Percentiles rank a stretch among this genome's conserved stretches.
Conservation (phyloP, 805 yeast species). For the Wickerhamomyces alni region DNA sequence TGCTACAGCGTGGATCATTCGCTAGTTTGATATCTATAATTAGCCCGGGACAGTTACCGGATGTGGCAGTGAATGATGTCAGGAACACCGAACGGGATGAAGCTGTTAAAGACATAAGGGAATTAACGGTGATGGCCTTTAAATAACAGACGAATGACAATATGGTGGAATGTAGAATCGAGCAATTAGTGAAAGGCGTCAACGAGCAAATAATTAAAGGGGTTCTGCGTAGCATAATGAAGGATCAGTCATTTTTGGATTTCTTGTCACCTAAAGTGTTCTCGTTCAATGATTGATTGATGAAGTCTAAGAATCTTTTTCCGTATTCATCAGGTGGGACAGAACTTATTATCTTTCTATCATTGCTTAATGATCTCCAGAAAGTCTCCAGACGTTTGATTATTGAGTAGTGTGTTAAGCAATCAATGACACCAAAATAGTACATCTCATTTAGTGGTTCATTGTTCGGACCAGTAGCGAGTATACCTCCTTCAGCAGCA, state of each 20-base stretch:
- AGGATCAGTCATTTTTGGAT: not conserved
- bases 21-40: no score
- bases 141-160: no score
- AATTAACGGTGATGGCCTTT: no score
- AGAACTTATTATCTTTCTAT: constrained; percentile 71
- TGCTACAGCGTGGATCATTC: no score
- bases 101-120: no score
- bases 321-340: constrained; percentile 91
- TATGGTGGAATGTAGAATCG: no score
- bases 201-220: not conserved
- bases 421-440: constrained; percentile 91
- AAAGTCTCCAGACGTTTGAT: constrained; percentile 79
- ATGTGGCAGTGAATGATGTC: no score
- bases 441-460: constrained; percentile 65
- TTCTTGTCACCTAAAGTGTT: constrained; percentile 9
- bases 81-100: no score
- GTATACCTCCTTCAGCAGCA: constrained; percentile 78
- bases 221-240: not conserved
- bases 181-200: no score
- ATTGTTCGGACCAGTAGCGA: constrained; percentile 55
- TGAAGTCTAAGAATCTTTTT: constrained; percentile 71
- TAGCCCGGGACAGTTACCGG: no score
- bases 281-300: constrained; percentile 34
- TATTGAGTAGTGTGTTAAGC: constrained; percentile 74
- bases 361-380: constrained; percentile 69